Evolutionary conservation across 2,329 filamentous ascomycete genomes (phyloP).

Genomic region (Incumbomyces delicatus): DNA sequence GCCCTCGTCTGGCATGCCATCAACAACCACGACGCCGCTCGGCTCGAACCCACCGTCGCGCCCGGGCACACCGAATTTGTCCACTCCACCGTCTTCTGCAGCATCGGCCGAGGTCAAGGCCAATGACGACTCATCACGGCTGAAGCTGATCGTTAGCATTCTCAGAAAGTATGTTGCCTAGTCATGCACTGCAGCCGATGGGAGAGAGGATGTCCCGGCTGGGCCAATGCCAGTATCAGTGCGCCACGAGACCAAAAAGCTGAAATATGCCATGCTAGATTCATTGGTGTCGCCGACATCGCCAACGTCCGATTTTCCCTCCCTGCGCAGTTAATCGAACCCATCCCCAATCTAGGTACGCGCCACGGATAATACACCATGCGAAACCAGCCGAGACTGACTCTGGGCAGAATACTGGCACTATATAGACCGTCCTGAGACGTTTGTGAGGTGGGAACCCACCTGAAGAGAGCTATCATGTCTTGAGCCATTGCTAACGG

Average conservation of each 20-base stretch:
- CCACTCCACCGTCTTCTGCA: constrained; percentile 25
- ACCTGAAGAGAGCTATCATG: constrained; percentile 10
- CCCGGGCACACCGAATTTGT: constrained; percentile 15
- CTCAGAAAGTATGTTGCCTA: constrained; percentile 62
- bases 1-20: background rate
- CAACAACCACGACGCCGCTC: background rate
- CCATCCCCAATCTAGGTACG: constrained; percentile 76
- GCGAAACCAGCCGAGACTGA: constrained; percentile 8
- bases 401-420: constrained; percentile 77
- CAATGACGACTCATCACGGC: constrained; percentile 73
- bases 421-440: constrained; percentile 89
- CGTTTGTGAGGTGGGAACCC: constrained; percentile 55
- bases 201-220: too few relatives aligned
- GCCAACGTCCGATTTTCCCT: constrained; percentile 92
- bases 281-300: constrained; percentile 92
- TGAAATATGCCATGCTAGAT: constrained; percentile 45
- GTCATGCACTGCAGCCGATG: too few relatives aligned
- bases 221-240: too few relatives aligned
- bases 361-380: background rate
- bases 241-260: constrained; percentile 1
- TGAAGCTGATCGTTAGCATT: constrained; percentile 80
- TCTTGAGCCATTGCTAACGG: constrained; percentile 27
- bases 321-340: constrained; percentile 88
- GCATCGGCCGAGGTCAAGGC: constrained; percentile 40
- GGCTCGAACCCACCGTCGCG: constrained; percentile 9